phyloP scores from a whole-genome alignment of 2,329 filamentous ascomycete species.

The Fusarium lateritium region DNA sequence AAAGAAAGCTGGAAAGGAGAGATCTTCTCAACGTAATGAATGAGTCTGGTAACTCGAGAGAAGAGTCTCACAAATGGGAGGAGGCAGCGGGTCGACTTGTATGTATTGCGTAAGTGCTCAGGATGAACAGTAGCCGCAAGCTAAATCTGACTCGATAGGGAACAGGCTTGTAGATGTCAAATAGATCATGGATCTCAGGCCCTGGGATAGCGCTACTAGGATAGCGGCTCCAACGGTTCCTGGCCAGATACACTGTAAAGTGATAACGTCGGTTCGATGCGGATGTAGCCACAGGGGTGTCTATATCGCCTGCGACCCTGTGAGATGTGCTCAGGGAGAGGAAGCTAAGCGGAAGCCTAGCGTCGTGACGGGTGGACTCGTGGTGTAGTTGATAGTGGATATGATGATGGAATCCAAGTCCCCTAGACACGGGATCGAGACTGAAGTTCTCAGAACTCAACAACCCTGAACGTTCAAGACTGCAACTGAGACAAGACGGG shows the following conservation, averaged over 20 bases:
- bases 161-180: constrained; percentile 23
- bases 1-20: constrained; percentile 2
- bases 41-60: constrained; percentile 28
- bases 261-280: constrained; percentile 19
- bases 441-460: constrained; percentile 1
- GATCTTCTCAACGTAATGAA: constrained; percentile 1
- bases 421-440: constrained; percentile 15
- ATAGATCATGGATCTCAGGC: constrained; percentile 26
- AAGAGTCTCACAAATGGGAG: neutral
- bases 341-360: constrained; percentile 29
- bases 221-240: constrained; percentile 37
- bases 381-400: constrained; percentile 29
- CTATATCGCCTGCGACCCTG: constrained; percentile 26
- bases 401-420: constrained; percentile 35
- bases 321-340: constrained; percentile 4
- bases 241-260: constrained; percentile 20
- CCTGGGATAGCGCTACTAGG: constrained; percentile 12
- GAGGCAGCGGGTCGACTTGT: constrained; percentile 15
- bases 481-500: constrained; percentile 26
- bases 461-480: constrained; percentile 3
- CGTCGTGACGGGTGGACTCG: constrained; percentile 6
- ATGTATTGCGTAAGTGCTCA: constrained; percentile 21
- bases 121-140: neutral
- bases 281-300: constrained; percentile 26
- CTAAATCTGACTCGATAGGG: constrained; percentile 21